Evolutionary conservation across 2,329 filamentous ascomycete species (phyloP).

Genomic region (Ascochyta rabiei): DNA sequence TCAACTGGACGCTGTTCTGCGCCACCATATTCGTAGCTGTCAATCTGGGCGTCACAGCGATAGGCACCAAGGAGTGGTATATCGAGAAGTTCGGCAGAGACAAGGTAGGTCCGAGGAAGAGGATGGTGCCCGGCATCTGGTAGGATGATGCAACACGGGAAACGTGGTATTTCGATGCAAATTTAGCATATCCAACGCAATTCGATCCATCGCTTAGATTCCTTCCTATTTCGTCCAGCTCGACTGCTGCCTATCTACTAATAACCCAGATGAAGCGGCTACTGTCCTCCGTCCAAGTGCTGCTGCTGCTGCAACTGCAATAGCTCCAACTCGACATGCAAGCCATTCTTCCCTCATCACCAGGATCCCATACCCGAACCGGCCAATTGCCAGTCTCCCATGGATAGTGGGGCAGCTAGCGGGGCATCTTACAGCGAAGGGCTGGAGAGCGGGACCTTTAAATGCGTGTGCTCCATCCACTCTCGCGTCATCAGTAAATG

Average conservation of each 20-base stretch:
- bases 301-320: no score
- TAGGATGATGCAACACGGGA: conserved; percentile 17
- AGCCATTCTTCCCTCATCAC: conserved; percentile 1
- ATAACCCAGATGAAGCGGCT: conserved; percentile 1
- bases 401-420: conserved; percentile 9
- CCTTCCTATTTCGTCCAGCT: conserved; percentile 3
- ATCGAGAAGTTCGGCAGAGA: conserved; percentile 38
- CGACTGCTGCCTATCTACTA: neutral
- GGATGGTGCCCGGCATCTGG: conserved; percentile 44
- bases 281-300: neutral
- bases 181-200: conserved; percentile 5
- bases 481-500: conserved; percentile 6
- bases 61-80: conserved; percentile 70
- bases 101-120: conserved; percentile 36
- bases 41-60: conserved; percentile 83
- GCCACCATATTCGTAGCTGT: conserved; percentile 74
- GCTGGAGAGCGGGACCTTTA: conserved; percentile 8
- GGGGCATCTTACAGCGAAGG: conserved; percentile 16
- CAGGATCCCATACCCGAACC: conserved; percentile 3
- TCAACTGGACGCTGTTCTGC: conserved; percentile 76
- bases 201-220: neutral
- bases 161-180: conserved; percentile 7
- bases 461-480: conserved; percentile 11
- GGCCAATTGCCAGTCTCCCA: conserved; percentile 8
- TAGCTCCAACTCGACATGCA: neutral